Percentiles rank a stretch among this genome's conserved stretches.
These are phyloP conservation scores for Acacia acuminata DNA, from an alignment of 306 rosid species.

Conservation along the genomic window DNA sequence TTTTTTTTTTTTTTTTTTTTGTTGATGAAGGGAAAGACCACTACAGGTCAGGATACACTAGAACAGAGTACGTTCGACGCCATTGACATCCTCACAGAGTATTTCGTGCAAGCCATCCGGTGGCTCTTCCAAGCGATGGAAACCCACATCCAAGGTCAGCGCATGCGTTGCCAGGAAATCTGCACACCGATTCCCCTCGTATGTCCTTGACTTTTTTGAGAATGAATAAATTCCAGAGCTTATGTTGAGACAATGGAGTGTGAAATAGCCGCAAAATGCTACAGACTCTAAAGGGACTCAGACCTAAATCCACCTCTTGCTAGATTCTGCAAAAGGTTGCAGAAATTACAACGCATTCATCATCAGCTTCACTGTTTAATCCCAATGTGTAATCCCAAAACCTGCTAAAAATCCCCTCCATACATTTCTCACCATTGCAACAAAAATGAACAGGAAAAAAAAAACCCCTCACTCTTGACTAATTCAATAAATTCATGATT, in stretches of 20 bases:
- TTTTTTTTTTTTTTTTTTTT: too few relatives aligned
- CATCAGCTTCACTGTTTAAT: constrained; percentile 14
- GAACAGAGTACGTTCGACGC: too few relatives aligned
- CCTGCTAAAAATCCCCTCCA: constrained; percentile 14
- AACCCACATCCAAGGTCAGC: too few relatives aligned
- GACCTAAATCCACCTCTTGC: not conserved
- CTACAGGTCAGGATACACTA: too few relatives aligned
- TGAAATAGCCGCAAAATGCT: constrained; percentile 3
- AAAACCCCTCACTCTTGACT: constrained; percentile 18
- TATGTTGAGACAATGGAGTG: constrained; percentile 12
- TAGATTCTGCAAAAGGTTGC: constrained; percentile 16
- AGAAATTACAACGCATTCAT: constrained; percentile 18
- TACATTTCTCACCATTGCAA: constrained; percentile 26
- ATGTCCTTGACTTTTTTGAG: constrained; percentile 18
- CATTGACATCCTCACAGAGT: too few relatives aligned
- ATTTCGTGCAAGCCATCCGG: too few relatives aligned
- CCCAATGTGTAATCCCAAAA: constrained; percentile 24
- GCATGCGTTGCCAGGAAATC: too few relatives aligned
- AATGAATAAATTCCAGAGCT: constrained; percentile 18
- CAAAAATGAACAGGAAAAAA: not conserved
- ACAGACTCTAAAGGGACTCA: not conserved
- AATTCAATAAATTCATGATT: constrained; percentile 26
- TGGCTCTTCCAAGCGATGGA: too few relatives aligned
- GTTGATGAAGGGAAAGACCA: too few relatives aligned
- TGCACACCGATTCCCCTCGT: too few relatives aligned